Conservation (phyloP, 2,329 filamentous ascomycete species). For the Parafenestella ontariensis region DNA sequence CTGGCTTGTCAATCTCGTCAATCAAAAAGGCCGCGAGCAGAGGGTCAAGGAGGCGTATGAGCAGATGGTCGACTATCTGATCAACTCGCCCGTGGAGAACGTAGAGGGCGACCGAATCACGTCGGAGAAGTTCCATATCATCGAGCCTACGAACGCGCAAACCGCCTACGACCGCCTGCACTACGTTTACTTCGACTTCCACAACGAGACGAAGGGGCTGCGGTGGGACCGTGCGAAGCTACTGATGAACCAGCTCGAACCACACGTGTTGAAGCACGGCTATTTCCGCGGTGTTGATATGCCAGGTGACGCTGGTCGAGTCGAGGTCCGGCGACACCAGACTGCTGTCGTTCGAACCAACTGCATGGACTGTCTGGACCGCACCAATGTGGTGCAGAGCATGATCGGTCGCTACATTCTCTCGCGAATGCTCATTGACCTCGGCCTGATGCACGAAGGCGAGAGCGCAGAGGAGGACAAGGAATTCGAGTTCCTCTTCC, state of each 20-base stretch:
- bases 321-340: conserved; percentile 83
- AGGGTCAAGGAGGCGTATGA: conserved; percentile 93
- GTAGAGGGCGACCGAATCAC: conserved; percentile 70
- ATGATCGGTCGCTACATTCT: conserved; percentile 92
- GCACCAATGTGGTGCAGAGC: conserved; percentile 97
- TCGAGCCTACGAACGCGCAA: conserved; percentile 68
- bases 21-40: conserved; percentile 91
- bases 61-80: conserved; percentile 79
- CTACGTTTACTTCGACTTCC: conserved; percentile 98
- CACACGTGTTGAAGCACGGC: conserved; percentile 77
- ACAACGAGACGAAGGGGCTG: conserved; percentile 94
- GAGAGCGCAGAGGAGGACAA: conserved; percentile 80
- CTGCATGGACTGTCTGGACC: conserved; percentile 98
- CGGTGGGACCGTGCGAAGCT: conserved; percentile 91
- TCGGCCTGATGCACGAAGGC: conserved; percentile 78
- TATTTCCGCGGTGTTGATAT: conserved; percentile 94
- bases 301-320: conserved; percentile 73
- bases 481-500: conserved; percentile 88
- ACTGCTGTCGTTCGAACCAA: conserved; percentile 94
- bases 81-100: conserved; percentile 71
- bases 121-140: conserved; percentile 80
- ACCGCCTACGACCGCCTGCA: conserved; percentile 83
- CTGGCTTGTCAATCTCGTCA: conserved; percentile 96
- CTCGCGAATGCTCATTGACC: conserved; percentile 85
- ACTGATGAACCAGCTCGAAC: conserved; percentile 80